Conservation (phyloP, 2,329 filamentous ascomycete species). For the Cladosporium oxysporum region DNA sequence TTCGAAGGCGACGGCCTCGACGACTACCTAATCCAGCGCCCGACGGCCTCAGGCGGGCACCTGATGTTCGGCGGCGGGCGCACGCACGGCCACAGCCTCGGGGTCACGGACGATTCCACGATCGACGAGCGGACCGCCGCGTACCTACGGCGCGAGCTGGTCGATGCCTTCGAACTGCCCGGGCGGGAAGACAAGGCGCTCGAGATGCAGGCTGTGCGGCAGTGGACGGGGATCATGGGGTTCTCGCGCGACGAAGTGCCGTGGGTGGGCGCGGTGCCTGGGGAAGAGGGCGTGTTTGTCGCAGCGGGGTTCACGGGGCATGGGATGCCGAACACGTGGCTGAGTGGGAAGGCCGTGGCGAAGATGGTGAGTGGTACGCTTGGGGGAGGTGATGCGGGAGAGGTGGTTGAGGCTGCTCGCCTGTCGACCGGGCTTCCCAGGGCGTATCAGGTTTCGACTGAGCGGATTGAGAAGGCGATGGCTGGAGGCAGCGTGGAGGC, state of each 20-base stretch:
- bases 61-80: conserved; percentile 73
- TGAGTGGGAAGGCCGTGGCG: conserved; percentile 65
- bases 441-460: conserved; percentile 31
- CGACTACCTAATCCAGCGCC: conserved; percentile 74
- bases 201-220: conserved; percentile 50
- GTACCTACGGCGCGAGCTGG: conserved; percentile 55
- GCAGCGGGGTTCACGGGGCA: conserved; percentile 56
- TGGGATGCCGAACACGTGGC: conserved; percentile 73
- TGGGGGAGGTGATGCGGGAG: conserved; percentile 20
- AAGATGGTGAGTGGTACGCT: conserved; percentile 53
- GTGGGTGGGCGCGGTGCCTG: conserved; percentile 70
- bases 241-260: conserved; percentile 68
- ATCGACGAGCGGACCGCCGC: conserved; percentile 58
- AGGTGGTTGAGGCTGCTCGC: conserved; percentile 22
- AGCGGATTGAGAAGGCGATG: conserved; percentile 32
- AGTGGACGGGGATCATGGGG: conserved; percentile 82
- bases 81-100: conserved; percentile 56
- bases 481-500: conserved; percentile 28
- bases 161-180: conserved; percentile 38
- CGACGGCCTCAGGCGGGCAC: conserved; percentile 52
- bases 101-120: conserved; percentile 60
- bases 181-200: conserved; percentile 38
- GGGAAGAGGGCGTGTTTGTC: conserved; percentile 37
- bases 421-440: conserved; percentile 31
- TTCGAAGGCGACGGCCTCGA: conserved; percentile 63